A percentile compares a stretch with the other conserved stretches of the same genome.
phyloP scores from a whole-genome alignment of 805 yeast species.

The Zygotorulaspora danielsina region DNA sequence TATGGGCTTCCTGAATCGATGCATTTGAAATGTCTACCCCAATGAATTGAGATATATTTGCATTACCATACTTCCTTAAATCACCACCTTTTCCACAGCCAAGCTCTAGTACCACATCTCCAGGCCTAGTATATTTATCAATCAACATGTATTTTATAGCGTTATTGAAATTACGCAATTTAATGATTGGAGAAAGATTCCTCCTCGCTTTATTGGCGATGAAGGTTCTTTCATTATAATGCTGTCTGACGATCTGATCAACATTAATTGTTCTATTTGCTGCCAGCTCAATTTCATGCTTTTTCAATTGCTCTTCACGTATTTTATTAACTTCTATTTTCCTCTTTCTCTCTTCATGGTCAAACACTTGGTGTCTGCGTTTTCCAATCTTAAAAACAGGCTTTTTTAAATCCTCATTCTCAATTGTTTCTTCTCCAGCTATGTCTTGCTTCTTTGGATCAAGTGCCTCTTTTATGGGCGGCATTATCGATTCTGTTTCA shows the following conservation, averaged over 20 bases:
- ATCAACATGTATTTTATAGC: constrained; percentile 84
- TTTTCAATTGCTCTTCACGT: constrained; percentile 35
- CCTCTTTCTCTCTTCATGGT: constrained; percentile 33
- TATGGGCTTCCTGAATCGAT: constrained; percentile 77
- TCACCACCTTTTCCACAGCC: constrained; percentile 99
- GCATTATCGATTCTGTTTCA: constrained; percentile 10
- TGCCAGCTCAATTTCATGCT: constrained; percentile 36
- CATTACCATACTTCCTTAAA: constrained; percentile 78
- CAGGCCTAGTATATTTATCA: constrained; percentile 55
- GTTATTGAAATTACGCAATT: constrained; percentile 84
- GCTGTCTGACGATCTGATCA: constrained; percentile 70
- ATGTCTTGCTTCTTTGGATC: constrained; percentile 20
- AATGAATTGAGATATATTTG: constrained; percentile 67
- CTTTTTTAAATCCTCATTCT: constrained; percentile 9
- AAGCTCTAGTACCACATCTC: constrained; percentile 67
- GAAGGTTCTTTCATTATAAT: constrained; percentile 80
- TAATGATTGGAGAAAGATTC: constrained; percentile 75
- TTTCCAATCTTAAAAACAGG: constrained; percentile 22
- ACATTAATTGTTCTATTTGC: constrained; percentile 40
- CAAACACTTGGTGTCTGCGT: constrained; percentile 31
- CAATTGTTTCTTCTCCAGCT: constrained; percentile 8
- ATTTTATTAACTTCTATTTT: constrained; percentile 32
- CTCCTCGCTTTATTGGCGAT: constrained; percentile 60
- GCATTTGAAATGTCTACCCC: constrained; percentile 92
- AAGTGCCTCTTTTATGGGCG: constrained; percentile 8